These are phyloP conservation scores for Cadophora gregata DNA, from an alignment of 2,329 filamentous ascomycete genomes.

Conservation along the genomic window DNA sequence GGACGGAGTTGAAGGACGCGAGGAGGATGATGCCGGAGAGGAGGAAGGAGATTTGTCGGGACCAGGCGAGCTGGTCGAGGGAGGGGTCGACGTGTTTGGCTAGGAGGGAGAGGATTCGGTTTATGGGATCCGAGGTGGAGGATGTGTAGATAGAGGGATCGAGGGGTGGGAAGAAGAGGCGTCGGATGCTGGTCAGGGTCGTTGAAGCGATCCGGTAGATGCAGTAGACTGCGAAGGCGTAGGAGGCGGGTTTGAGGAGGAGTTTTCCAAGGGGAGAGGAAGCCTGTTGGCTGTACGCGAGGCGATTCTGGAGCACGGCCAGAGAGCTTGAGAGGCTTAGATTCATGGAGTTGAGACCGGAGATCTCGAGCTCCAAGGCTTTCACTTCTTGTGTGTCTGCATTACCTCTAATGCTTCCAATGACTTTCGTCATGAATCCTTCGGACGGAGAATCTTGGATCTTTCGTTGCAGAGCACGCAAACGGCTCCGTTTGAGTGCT, in stretches of 20 bases:
- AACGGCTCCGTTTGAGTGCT: slow-evolving; percentile 72
- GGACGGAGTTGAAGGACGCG: slow-evolving; percentile 78
- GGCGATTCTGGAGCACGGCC: slow-evolving; percentile 64
- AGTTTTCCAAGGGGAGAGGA: slow-evolving; percentile 71
- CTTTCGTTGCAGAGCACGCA: slow-evolving; percentile 74
- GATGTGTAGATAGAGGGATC: slow-evolving; percentile 48
- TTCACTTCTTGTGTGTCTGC: slow-evolving; percentile 64
- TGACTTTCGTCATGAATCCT: slow-evolving; percentile 75
- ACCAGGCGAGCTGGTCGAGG: slow-evolving; percentile 83
- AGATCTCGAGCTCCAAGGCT: slow-evolving; percentile 74
- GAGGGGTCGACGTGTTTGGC: slow-evolving; percentile 85
- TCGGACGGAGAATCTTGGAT: slow-evolving; percentile 49
- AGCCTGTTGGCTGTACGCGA: slow-evolving; percentile 68
- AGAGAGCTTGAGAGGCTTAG: slow-evolving; percentile 71
- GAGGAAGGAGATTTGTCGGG: slow-evolving; percentile 83
- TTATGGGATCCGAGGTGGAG: slow-evolving; percentile 83
- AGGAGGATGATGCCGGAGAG: slow-evolving; percentile 83
- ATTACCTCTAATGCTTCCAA: slow-evolving; percentile 72
- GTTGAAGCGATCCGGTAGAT: slow-evolving; percentile 82
- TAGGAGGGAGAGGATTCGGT: slow-evolving; percentile 78
- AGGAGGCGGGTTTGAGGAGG: slow-evolving; percentile 64
- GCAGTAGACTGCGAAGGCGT: slow-evolving; percentile 81
- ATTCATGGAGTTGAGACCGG: slow-evolving; percentile 81
- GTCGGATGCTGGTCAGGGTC: slow-evolving; percentile 68
- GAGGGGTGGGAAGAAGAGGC: slow-evolving; percentile 49